A percentile compares a stretch with the other conserved stretches of the same genome.
Conservation (phyloP, 768 basidiomycete genomes). For the Arthromyces matolae region DNA sequence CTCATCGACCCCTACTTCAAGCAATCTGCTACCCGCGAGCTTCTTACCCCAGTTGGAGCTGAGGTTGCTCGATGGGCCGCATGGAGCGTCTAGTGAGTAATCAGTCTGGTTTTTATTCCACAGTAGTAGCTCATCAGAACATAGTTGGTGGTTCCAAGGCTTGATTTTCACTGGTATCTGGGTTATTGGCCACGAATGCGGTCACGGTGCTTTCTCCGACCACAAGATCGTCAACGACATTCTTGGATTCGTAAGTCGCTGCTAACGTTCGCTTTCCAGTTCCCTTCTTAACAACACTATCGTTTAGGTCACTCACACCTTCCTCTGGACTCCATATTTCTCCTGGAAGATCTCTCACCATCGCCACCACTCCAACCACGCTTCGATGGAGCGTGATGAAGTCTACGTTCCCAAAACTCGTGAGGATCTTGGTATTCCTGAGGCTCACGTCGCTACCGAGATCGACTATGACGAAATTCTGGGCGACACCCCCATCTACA, state of each 20-base stretch:
- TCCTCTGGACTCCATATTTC: conserved; percentile 51
- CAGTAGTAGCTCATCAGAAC: conserved; percentile 3
- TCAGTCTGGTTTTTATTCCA: not conserved
- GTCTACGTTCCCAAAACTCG: conserved; percentile 62
- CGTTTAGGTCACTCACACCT: conserved; percentile 39
- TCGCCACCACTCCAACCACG: conserved; percentile 48
- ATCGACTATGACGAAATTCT: conserved; percentile 54
- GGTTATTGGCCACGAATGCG: conserved; percentile 62
- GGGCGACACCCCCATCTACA: conserved; percentile 60
- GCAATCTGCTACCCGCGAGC: conserved; percentile 14
- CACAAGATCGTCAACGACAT: conserved; percentile 44
- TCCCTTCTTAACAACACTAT: conserved; percentile 2
- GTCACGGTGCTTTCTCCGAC: conserved; percentile 54
- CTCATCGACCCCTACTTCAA: conserved; percentile 44
- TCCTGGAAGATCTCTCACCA: conserved; percentile 55
- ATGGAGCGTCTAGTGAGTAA: conserved; percentile 46
- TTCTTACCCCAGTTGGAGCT: conserved; percentile 32
- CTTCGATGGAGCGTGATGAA: conserved; percentile 53
- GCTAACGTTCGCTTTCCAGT: conserved; percentile 5
- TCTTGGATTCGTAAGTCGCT: conserved; percentile 45
- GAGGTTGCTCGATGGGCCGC: conserved; percentile 38
- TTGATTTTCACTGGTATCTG: conserved; percentile 56
- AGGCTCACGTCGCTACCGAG: conserved; percentile 25
- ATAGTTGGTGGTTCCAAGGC: conserved; percentile 61
- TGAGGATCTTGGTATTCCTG: conserved; percentile 48